Evolutionary conservation across 441 rosid genomes (phyloP), one percentile per base, ranked within the genome.

Genomic region (Aleurites moluccanus): DNA sequence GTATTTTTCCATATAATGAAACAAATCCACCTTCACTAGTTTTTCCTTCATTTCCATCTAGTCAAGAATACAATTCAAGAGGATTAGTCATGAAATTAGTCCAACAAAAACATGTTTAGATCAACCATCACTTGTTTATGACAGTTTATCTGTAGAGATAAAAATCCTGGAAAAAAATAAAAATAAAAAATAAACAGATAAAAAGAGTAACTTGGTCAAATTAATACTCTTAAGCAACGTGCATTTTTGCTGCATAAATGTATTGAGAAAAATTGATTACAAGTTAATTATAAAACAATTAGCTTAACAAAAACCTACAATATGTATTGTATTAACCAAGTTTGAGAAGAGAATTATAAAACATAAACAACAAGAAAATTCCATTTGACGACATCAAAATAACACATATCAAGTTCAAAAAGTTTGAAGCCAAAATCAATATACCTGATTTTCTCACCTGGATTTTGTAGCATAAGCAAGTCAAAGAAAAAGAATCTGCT

Each of bases 381-480:
- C 2, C 25, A 21, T 2, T 21, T 23, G 62, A 57, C 10, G 8
- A 57, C 2, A 56, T 64, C 2, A 50, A 64, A 75, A n/a, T 30
- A 20, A 63, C 1, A 10, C 50, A 21, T n/a, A 59, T 33, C 23
- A 16, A 23, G 38, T 21, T n/a, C n/a, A n/a, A n/a, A n/a, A n/a
- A n/a, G n/a, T n/a, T 72, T 35, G 47, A 33, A 11, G 14, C 64
- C 74, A 66, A 28, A 75, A 61, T 55, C 55, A 73, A 10, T 77
- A 81, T 83, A 87, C 88, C 87, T 80, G 83, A 84, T 49, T 80
- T 73, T 79, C 97, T 88, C 91, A 94, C 99, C 97, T 83, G 91
- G 85, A 49, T 81, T 86, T 70, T 85, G 87, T 66, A 84, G 77
- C 79, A 35, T 85, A 50, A 86, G 91, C 97, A 88, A 86, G 78